Evolutionary conservation across 305 asterid species (phyloP).

Genomic region (Solanum hybrid): DNA sequence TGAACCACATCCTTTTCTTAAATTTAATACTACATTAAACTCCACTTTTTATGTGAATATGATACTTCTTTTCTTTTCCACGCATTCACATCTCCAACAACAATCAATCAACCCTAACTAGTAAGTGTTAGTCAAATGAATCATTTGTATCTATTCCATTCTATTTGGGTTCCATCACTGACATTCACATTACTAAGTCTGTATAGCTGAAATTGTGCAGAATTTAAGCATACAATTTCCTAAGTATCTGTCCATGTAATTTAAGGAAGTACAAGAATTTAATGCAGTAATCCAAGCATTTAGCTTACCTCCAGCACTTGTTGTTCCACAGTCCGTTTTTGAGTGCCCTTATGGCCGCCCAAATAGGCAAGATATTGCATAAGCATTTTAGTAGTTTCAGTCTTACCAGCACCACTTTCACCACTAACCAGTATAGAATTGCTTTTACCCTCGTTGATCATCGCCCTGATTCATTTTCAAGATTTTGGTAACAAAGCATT

Average conservation of each 20-base stretch:
- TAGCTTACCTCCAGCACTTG: conserved; percentile 86
- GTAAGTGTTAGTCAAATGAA: not conserved
- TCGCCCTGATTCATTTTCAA: conserved; percentile 54
- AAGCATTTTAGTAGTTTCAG: conserved; percentile 97
- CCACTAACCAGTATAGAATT: conserved; percentile 90
- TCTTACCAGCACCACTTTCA: conserved; percentile 97
- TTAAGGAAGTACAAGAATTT: not conserved
- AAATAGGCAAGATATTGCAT: conserved; percentile 89
- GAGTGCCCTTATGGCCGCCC: conserved; percentile 91
- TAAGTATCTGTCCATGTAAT: not conserved
- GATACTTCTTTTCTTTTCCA: not conserved
- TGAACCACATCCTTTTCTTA: not conserved
- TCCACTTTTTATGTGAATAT: not conserved
- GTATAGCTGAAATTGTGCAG: not conserved
- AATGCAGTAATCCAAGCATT: conserved; percentile 11
- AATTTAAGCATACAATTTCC: not conserved
- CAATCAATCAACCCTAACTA: not conserved
- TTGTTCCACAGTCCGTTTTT: conserved; percentile 91
- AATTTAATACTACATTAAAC: not conserved
- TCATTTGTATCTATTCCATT: not conserved
- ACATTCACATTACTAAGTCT: not conserved
- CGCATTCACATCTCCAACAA: not conserved
- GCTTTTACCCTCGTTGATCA: conserved; percentile 76
- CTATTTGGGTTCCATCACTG: not conserved
- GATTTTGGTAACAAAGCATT: conserved; percentile 21